Evolutionary conservation across 768 basidiomycete genomes (phyloP).

Genomic region (Suillus ampliporus): DNA sequence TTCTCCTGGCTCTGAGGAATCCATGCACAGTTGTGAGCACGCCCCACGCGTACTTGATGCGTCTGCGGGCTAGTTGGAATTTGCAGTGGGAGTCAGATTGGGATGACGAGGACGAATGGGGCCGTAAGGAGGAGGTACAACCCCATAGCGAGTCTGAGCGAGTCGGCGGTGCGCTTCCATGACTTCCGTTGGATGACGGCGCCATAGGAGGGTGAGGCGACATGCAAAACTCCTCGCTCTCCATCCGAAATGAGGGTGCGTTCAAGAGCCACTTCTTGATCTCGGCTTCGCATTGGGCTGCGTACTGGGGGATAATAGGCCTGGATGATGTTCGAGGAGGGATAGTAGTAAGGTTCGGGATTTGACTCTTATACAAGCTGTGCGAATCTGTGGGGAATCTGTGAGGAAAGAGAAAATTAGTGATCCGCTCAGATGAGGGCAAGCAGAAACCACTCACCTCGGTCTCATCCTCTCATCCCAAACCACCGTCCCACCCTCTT

Average conservation of each 20-base stretch:
- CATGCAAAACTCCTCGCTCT: background rate
- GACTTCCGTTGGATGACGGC: conserved; percentile 17
- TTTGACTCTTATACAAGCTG: conserved; percentile 68
- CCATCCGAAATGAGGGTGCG: conserved; percentile 51
- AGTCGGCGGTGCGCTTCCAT: conserved; percentile 37
- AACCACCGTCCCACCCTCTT: conserved; percentile 44
- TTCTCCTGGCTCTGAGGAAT: background rate
- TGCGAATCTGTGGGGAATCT: conserved; percentile 56
- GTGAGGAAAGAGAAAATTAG: conserved; percentile 12
- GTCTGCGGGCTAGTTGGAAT: conserved; percentile 30
- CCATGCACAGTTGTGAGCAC: conserved; percentile 68
- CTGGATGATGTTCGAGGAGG: background rate
- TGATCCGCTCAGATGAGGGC: background rate
- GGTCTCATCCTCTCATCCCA: conserved; percentile 72
- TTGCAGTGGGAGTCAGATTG: conserved; percentile 24
- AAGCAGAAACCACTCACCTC: conserved; percentile 17
- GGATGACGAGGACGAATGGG: conserved; percentile 11
- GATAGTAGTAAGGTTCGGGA: background rate
- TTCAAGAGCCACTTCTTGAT: conserved; percentile 57
- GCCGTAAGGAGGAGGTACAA: conserved; percentile 69
- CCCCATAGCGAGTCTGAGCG: conserved; percentile 62
- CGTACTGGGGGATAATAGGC: conserved; percentile 60
- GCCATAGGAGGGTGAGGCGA: background rate
- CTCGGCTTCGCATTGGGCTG: conserved; percentile 59
- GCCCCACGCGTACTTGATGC: conserved; percentile 59